These are phyloP conservation scores for Nothophytophthora sp. DNA, from an alignment of 352 stramenopile species.

Conservation along the genomic window DNA sequence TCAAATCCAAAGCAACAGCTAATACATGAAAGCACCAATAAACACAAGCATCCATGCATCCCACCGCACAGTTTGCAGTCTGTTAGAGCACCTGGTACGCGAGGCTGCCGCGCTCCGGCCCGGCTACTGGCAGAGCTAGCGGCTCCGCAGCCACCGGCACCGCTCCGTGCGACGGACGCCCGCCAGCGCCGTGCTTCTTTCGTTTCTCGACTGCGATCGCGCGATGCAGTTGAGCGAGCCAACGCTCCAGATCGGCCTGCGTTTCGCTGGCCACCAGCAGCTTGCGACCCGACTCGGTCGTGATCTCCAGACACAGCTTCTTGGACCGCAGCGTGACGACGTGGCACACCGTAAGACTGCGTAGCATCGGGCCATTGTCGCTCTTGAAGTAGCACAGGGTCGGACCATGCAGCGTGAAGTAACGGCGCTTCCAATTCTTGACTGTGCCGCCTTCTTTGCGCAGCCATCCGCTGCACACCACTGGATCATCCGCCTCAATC, in stretches of 20 bases:
- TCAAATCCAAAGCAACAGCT: no score
- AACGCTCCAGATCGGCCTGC: slow-evolving; percentile 63
- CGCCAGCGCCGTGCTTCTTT: slow-evolving; percentile 26
- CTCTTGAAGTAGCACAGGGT: slow-evolving; percentile 88
- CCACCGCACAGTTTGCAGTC: no score
- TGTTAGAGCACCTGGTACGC: slow-evolving; percentile 37
- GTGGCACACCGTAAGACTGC: slow-evolving; percentile 68
- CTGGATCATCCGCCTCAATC: slow-evolving; percentile 35
- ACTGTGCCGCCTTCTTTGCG: slow-evolving; percentile 82
- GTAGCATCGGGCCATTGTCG: slow-evolving; percentile 67
- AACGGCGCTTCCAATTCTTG: slow-evolving; percentile 85
- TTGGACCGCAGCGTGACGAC: slow-evolving; percentile 65
- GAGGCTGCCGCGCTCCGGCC: not conserved
- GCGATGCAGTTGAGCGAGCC: slow-evolving; percentile 61
- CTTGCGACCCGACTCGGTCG: slow-evolving; percentile 69
- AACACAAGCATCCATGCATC: no score
- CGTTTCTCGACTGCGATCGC: slow-evolving; percentile 52
- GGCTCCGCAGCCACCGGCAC: slow-evolving; percentile 1
- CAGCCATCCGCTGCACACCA: slow-evolving; percentile 76
- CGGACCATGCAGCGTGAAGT: slow-evolving; percentile 76
- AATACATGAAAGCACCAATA: no score
- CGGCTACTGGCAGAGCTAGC: slow-evolving; percentile 9
- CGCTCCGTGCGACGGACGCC: slow-evolving; percentile 1
- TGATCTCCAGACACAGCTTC: slow-evolving; percentile 80
- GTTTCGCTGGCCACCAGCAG: slow-evolving; percentile 73